phyloP scores from a whole-genome alignment of 108 stramenopile genomes.

The Fragilaria crotonensis region DNA sequence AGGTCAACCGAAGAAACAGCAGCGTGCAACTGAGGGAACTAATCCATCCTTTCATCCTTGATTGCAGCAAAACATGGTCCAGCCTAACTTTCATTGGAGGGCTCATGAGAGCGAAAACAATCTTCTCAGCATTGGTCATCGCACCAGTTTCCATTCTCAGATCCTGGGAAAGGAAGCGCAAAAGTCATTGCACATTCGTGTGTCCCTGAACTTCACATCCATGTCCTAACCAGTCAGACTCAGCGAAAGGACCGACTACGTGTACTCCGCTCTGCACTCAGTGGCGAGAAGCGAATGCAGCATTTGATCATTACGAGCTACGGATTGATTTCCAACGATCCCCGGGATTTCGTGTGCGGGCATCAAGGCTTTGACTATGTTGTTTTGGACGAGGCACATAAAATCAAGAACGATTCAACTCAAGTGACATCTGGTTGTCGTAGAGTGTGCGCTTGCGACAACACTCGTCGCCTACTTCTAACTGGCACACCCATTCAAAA shows the following conservation, averaged over 20 bases:
- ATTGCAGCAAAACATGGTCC: conserved; percentile 60
- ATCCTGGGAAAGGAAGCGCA: conserved; percentile 65
- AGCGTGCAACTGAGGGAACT: neutral
- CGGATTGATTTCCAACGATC: conserved; percentile 36
- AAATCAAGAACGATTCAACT: conserved; percentile 85
- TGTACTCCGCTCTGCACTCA: neutral
- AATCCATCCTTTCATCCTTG: neutral
- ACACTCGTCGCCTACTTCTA: conserved; percentile 72
- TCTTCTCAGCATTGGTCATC: conserved; percentile 65
- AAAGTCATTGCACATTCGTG: conserved; percentile 35
- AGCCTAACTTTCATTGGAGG: conserved; percentile 54
- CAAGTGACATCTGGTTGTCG: conserved; percentile 56
- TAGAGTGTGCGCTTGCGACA: conserved; percentile 27
- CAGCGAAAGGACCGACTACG: neutral
- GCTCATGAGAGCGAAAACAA: conserved; percentile 56
- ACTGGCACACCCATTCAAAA: conserved; percentile 97
- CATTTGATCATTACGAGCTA: conserved; percentile 72
- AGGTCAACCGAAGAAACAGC: neutral
- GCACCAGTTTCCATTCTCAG: conserved; percentile 64
- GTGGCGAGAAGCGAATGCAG: conserved; percentile 19
- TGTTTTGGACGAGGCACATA: conserved; percentile 95
- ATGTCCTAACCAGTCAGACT: conserved; percentile 48
- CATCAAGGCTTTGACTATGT: conserved; percentile 81
- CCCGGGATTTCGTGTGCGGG: conserved; percentile 9
- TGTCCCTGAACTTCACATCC: conserved; percentile 35